Evolutionary conservation across 176 grass and related monocot species (phyloP).

Genomic region (Lolium perenne): DNA sequence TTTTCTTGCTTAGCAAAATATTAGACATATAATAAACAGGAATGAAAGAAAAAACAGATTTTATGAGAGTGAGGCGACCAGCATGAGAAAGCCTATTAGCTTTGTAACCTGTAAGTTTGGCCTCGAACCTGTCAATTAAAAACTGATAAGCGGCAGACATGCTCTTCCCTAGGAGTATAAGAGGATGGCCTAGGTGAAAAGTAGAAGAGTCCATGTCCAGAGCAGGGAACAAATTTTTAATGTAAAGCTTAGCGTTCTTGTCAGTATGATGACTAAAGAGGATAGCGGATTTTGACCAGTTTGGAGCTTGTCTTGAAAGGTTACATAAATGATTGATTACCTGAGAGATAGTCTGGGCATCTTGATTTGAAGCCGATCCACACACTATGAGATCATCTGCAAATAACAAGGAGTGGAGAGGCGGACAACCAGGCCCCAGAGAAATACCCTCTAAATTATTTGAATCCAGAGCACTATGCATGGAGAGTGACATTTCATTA

Average conservation of each 20-base stretch:
- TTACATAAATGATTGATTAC: background rate
- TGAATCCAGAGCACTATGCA: background rate
- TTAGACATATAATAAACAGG: no score
- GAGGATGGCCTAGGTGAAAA: background rate
- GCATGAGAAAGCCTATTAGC: no score
- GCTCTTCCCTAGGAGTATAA: background rate
- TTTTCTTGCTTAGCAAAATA: background rate
- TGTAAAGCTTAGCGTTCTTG: no score
- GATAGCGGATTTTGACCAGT: background rate
- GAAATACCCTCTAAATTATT: background rate
- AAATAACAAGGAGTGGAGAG: background rate
- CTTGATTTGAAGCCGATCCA: no score
- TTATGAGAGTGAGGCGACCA: no score
- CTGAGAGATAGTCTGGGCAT: no score
- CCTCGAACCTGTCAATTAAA: no score
- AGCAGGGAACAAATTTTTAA: no score
- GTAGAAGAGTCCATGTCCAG: background rate
- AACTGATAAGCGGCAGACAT: background rate
- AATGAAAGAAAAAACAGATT: no score
- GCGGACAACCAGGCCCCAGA: background rate
- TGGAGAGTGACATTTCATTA: background rate
- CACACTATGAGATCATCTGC: background rate
- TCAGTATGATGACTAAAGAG: background rate
- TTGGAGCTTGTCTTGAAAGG: background rate
- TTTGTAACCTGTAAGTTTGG: no score